These are phyloP conservation scores for Umbelopsis ramanniana DNA, from an alignment of 192 early-diverging fungal genomes.

Conservation along the genomic window DNA sequence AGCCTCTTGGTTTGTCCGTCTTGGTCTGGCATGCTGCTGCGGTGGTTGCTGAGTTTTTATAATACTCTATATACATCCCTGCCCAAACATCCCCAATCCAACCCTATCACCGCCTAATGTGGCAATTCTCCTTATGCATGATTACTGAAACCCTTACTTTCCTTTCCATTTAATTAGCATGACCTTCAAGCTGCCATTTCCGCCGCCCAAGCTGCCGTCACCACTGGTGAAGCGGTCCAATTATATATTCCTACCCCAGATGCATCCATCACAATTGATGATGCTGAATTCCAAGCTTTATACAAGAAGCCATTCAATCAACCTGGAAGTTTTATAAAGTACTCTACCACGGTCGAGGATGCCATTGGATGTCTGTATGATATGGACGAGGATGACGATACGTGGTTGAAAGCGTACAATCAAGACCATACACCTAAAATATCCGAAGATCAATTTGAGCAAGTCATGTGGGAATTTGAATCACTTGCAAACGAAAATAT, in stretches of 20 bases:
- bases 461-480: conserved; percentile 73
- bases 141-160: conserved; percentile 22
- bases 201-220: conserved; percentile 64
- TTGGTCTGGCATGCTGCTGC: conserved; percentile 24
- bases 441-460: conserved; percentile 72
- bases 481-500: conserved; percentile 57
- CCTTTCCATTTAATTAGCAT: conserved; percentile 66
- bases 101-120: conserved; percentile 10
- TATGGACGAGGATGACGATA: conserved; percentile 74
- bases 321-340: conserved; percentile 73
- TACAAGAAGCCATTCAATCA: conserved; percentile 66
- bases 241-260: conserved; percentile 89
- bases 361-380: conserved; percentile 74
- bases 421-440: conserved; percentile 26
- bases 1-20: conserved; percentile 11
- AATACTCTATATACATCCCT: conserved; percentile 27
- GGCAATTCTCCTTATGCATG: conserved; percentile 22
- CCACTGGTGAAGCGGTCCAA: conserved; percentile 45
- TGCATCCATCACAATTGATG: conserved; percentile 63
- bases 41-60: conserved; percentile 24
- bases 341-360: conserved; percentile 81
- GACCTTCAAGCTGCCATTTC: conserved; percentile 86
- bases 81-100: conserved; percentile 13
- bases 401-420: conserved; percentile 57
- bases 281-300: conserved; percentile 56